phyloP scores from a whole-genome alignment of 2,329 filamentous ascomycete species.

The Colletotrichum aenigma region DNA sequence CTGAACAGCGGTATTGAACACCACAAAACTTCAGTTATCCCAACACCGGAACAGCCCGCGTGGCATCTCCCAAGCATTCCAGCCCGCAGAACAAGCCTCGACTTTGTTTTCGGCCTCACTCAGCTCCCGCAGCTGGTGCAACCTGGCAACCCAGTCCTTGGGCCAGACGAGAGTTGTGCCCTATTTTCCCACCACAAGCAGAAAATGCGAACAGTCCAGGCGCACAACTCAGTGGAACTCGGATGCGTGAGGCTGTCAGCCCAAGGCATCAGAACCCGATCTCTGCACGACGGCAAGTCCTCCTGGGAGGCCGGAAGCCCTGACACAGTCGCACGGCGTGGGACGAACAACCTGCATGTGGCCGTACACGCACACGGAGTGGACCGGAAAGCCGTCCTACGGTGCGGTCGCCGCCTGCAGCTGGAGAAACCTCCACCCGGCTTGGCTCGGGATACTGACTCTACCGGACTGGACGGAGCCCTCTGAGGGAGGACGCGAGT shows the following conservation, averaged over 20 bases:
- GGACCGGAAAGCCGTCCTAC: not conserved
- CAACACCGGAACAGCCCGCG: constrained; percentile 34
- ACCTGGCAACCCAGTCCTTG: constrained; percentile 42
- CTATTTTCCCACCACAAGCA: not conserved
- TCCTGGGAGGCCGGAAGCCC: not conserved
- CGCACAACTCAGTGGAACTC: not conserved
- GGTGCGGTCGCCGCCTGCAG: not conserved
- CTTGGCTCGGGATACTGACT: constrained; percentile 2
- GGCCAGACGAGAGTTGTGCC: not conserved
- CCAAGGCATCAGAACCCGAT: not conserved
- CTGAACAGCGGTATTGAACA: not conserved
- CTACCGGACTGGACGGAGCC: not conserved
- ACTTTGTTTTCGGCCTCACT: constrained; percentile 45
- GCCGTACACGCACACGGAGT: not conserved
- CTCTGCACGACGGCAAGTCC: not conserved
- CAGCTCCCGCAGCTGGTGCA: constrained; percentile 42
- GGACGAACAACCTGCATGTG: constrained; percentile 14
- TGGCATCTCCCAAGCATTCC: constrained; percentile 42
- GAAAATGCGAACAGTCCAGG: not conserved
- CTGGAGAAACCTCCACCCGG: not conserved
- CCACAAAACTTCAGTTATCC: not conserved
- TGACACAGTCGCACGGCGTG: not conserved
- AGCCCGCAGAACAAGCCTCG: constrained; percentile 42
- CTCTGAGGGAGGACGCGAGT: not conserved
- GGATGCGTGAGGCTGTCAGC: not conserved